Evolutionary conservation across 176 grass and related monocot species (phyloP), one percentile per base, ranked within the genome.

Genomic region (Oryza nivara): DNA sequence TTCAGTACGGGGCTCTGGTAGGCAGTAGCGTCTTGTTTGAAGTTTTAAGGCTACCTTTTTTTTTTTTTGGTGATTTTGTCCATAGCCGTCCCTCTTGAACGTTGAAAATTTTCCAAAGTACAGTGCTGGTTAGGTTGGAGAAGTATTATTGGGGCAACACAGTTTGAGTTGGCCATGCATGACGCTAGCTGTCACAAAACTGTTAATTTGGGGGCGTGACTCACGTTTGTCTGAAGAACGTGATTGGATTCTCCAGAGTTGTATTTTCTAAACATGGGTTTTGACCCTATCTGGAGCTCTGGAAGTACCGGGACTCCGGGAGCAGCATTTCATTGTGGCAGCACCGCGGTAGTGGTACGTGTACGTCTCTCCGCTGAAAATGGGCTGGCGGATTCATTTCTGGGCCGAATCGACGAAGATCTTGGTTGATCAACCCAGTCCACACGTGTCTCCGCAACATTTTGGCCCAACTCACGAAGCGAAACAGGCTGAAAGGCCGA

Each of bases 151-250:
- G 22, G 65, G 65, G 13, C 23, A 12, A 12, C 10, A 67, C 25
- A 1, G 22, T 67, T 67, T 67, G 28, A 34, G 58, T 23, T 63
- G 65, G 28, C 44, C 44, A 16, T 49, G 6, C 22, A 16, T 4
- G 40, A 13, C 3, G 36, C n/a, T 25, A 72, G 70, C 70, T 26
- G 70, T 26, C n/a, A 14, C 43, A 12, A 47, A 25, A 73, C 6
- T 73, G n/a, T 26, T 23, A 46, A 25, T 23, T 20, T 2, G 12
- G 10, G 10, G n/a, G 12, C 22, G 14, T 49, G 71, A 48, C 17
- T 74, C 72, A 74, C 25, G 45, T 74, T 73, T 51, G 72, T 51
- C 72, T 46, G 25, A 28, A 51, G 13, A 46, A 51, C 45, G 45
- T 74, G 72, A 23, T 48, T 73, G 44, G 40, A 73, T 73, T 48